phyloP scores from a whole-genome alignment of 192 early-diverging fungal species.

The Backusella australiensis region DNA sequence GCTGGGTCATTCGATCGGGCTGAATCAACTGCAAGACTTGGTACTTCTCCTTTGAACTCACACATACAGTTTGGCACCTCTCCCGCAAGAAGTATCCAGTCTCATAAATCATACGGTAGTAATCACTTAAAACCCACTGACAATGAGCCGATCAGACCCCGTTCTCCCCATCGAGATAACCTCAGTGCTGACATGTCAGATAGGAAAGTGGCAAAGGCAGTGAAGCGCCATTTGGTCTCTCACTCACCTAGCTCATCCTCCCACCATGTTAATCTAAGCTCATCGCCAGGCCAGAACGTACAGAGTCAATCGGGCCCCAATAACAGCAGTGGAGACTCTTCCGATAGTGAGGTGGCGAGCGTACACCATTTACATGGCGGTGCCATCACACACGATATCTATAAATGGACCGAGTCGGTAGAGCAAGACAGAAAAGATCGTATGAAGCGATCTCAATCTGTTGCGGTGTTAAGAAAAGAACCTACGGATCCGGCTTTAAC shows the following conservation, averaged over 20 bases:
- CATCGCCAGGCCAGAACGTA: not conserved
- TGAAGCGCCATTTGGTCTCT: conserved; percentile 68
- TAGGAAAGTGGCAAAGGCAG: conserved; percentile 55
- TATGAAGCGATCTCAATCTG: conserved; percentile 23
- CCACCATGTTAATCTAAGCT: not conserved
- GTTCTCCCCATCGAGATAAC: not conserved
- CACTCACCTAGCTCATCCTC: conserved; percentile 25
- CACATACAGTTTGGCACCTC: conserved; percentile 5
- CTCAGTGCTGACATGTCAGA: conserved; percentile 44
- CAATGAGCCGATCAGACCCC: not conserved
- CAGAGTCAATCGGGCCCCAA: not conserved
- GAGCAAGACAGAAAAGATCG: conserved; percentile 40
- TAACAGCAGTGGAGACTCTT: not conserved
- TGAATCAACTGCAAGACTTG: conserved; percentile 8
- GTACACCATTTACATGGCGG: conserved; percentile 62
- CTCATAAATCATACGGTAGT: conserved; percentile 11
- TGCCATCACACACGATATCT: conserved; percentile 81
- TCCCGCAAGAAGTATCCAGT: conserved; percentile 5
- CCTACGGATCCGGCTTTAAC: conserved; percentile 8
- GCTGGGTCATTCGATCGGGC: conserved; percentile 7
- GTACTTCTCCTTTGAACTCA: conserved; percentile 14
- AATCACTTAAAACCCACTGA: not conserved
- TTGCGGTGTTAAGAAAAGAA: conserved; percentile 9
- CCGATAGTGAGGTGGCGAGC: conserved; percentile 26
- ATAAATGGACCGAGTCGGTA: conserved; percentile 80